These are phyloP conservation scores for Cairneyella variabilis DNA, from an alignment of 495 filamentous ascomycete species.

Conservation along the genomic window DNA sequence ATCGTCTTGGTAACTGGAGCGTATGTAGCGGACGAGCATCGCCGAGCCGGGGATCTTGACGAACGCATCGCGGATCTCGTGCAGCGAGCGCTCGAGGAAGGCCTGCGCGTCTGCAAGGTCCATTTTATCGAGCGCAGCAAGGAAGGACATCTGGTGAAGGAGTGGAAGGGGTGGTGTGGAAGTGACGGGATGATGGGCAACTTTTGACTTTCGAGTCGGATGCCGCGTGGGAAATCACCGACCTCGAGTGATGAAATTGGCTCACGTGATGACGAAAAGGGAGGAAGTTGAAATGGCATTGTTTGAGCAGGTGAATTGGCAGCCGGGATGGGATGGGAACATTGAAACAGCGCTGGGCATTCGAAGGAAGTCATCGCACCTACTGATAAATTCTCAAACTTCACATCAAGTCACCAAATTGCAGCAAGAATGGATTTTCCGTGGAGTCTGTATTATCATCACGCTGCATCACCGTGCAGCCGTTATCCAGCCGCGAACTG, in stretches of 20 bases:
- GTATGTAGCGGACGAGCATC: constrained; percentile 91
- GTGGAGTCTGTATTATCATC: constrained; percentile 23
- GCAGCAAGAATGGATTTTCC: no score
- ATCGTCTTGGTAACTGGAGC: constrained; percentile 96
- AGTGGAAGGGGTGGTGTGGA: background rate
- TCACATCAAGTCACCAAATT: no score
- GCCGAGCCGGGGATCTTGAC: constrained; percentile 89
- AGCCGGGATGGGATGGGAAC: no score
- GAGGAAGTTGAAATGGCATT: no score
- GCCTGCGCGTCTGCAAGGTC: constrained; percentile 77
- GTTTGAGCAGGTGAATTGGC: no score
- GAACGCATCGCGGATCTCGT: constrained; percentile 66
- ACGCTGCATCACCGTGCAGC: constrained; percentile 16
- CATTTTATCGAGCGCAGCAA: constrained; percentile 45
- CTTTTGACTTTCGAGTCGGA: constrained; percentile 3
- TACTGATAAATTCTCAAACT: no score
- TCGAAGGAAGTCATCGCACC: no score
- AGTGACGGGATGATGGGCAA: background rate
- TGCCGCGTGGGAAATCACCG: background rate
- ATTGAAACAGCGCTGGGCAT: no score
- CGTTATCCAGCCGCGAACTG: constrained; percentile 13
- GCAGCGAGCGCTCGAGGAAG: constrained; percentile 61
- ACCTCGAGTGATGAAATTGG: background rate
- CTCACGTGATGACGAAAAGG: no score
- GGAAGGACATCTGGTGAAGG: constrained; percentile 13